Percentiles rank a stretch among this genome's conserved stretches.
Evolutionary conservation across 2,329 filamentous ascomycete genomes (phyloP).

Genomic region (Sporothrix dimorphospora): DNA sequence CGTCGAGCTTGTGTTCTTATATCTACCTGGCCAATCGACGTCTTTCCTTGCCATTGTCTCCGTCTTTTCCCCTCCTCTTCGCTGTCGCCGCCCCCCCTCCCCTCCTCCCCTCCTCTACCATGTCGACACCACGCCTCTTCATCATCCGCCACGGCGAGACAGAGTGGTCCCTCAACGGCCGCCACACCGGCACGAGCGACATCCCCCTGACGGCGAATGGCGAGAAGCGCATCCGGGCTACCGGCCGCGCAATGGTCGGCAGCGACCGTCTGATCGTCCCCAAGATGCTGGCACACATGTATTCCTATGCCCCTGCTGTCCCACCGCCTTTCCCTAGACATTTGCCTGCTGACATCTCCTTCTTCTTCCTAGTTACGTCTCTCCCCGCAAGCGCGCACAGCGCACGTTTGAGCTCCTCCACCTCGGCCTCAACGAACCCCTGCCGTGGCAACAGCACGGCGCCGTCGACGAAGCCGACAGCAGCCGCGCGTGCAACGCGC

Average conservation of each 20-base stretch:
- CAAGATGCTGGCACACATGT: slow-evolving; percentile 81
- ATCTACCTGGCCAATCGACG: not conserved
- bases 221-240: slow-evolving; percentile 73
- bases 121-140: slow-evolving; percentile 71
- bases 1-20: not conserved
- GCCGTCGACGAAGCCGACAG: slow-evolving; percentile 37
- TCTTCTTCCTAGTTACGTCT: slow-evolving; percentile 70
- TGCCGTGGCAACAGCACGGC: slow-evolving; percentile 70
- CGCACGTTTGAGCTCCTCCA: slow-evolving; percentile 87
- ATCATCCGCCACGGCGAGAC: slow-evolving; percentile 91
- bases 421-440: slow-evolving; percentile 66
- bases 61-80: not conserved
- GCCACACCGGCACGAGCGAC: slow-evolving; percentile 84
- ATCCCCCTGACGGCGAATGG: slow-evolving; percentile 83
- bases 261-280: slow-evolving; percentile 84
- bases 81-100: not conserved
- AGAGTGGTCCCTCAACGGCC: slow-evolving; percentile 87
- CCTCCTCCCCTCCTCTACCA: slow-evolving; percentile 27
- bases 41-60: not conserved
- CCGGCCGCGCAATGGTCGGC: slow-evolving; percentile 82
- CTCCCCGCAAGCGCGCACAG: slow-evolving; percentile 81
- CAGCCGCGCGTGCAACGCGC: slow-evolving; percentile 55
- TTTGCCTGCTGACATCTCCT: not conserved
- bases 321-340: no score
- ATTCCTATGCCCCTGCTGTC: slow-evolving; percentile 39